These are phyloP conservation scores for Ophiostoma ulmi DNA, from an alignment of 2,329 filamentous ascomycete genomes.

Conservation along the genomic window DNA sequence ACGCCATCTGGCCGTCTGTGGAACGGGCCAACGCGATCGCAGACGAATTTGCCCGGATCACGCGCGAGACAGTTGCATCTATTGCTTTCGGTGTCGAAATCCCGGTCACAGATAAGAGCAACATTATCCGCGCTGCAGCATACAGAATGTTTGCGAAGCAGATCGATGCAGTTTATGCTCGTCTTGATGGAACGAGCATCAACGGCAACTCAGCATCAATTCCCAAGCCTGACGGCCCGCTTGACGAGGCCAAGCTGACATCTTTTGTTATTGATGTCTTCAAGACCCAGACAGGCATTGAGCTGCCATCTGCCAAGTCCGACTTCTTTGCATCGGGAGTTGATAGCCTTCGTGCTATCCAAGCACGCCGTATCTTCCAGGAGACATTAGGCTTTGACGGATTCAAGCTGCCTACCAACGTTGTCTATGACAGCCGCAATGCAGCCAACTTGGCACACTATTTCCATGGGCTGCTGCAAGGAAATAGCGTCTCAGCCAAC, in stretches of 20 bases:
- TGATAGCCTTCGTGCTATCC: slow-evolving; percentile 44
- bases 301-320: slow-evolving; percentile 32
- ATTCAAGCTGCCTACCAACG: slow-evolving; percentile 35
- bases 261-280: slow-evolving; percentile 34
- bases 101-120: slow-evolving; percentile 43
- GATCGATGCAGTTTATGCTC: slow-evolving; percentile 35
- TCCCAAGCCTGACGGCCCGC: not conserved
- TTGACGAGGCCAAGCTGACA: slow-evolving; percentile 34
- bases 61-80: slow-evolving; percentile 38
- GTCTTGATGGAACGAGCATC: slow-evolving; percentile 17
- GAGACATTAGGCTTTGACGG: slow-evolving; percentile 37
- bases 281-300: slow-evolving; percentile 32
- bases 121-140: slow-evolving; percentile 41
- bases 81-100: slow-evolving; percentile 35
- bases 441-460: slow-evolving; percentile 35
- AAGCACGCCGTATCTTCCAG: slow-evolving; percentile 41
- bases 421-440: slow-evolving; percentile 41
- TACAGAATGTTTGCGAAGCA: slow-evolving; percentile 36
- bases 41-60: slow-evolving; percentile 42
- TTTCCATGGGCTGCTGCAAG: slow-evolving; percentile 29
- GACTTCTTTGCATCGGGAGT: slow-evolving; percentile 44
- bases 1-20: slow-evolving; percentile 37
- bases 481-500: slow-evolving; percentile 27
- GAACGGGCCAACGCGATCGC: slow-evolving; percentile 38
- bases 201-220: not conserved